Conservation (phyloP, 441 rosid species). For the Brassica hybrid region DNA sequence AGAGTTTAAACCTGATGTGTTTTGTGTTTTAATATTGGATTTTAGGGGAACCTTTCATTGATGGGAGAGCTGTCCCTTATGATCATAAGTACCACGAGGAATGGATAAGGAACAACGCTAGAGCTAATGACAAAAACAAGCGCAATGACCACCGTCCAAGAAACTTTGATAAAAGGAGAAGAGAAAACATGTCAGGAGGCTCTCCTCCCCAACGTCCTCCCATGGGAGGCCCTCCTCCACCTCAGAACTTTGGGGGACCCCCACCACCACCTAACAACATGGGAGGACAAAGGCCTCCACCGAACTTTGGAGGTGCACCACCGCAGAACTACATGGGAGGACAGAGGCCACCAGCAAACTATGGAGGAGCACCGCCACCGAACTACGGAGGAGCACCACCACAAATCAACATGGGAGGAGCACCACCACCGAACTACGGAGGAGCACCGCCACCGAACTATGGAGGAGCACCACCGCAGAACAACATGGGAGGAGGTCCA, state of each 20-base stretch:
- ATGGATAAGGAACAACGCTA: slow-evolving; percentile 89
- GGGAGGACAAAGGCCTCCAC: slow-evolving; percentile 32
- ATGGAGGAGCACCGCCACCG: slow-evolving; percentile 13
- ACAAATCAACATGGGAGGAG: background rate
- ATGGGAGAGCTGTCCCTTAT: slow-evolving; percentile 93
- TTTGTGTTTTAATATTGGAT: background rate
- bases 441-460: too few species aligned
- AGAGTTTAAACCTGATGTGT: slow-evolving; percentile 4
- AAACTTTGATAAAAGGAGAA: slow-evolving; percentile 71
- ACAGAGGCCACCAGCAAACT: slow-evolving; percentile 30
- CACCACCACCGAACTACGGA: too few species aligned
- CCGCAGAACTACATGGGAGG: slow-evolving; percentile 32
- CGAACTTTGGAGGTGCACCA: slow-evolving; percentile 35
- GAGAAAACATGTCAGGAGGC: slow-evolving; percentile 68
- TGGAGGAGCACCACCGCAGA: too few species aligned
- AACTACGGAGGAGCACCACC: background rate
- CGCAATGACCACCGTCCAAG: slow-evolving; percentile 78
- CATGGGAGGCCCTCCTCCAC: slow-evolving; percentile 39
- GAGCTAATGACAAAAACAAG: slow-evolving; percentile 86
- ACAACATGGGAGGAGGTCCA: too few species aligned
- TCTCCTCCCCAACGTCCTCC: slow-evolving; percentile 23
- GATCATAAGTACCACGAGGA: slow-evolving; percentile 95
- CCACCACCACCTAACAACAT: slow-evolving; percentile 29
- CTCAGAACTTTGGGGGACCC: slow-evolving; percentile 29
- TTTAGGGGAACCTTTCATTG: slow-evolving; percentile 91